Evolutionary conservation across 108 stramenopile genomes (phyloP).

Genomic region (Poteriospumella lacustris): DNA sequence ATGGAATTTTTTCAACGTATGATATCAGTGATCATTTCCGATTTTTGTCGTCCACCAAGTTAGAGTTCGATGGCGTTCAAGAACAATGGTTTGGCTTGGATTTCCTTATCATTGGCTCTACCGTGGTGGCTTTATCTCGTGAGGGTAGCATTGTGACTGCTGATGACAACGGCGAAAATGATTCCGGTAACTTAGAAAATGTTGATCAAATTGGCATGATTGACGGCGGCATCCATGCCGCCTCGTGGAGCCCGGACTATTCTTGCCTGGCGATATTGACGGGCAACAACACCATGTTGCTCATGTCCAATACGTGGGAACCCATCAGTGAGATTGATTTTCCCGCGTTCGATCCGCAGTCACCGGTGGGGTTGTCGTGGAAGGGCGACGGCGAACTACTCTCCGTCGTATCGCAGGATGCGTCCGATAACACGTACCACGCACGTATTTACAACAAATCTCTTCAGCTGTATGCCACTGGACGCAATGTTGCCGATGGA

Average conservation of each 20-base stretch:
- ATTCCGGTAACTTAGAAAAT: not conserved
- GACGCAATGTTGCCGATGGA: slow-evolving; percentile 17
- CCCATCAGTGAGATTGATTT: not conserved
- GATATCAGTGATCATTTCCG: not conserved
- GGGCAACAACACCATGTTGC: not conserved
- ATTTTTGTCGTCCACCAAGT: not conserved
- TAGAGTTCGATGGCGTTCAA: not conserved
- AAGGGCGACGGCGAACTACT: not conserved
- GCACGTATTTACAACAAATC: not conserved
- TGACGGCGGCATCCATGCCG: slow-evolving; percentile 1
- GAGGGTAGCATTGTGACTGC: not conserved
- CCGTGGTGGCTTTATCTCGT: not conserved
- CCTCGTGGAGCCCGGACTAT: slow-evolving; percentile 3
- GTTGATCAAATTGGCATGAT: not conserved
- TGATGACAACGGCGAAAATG: not conserved
- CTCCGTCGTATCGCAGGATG: not conserved
- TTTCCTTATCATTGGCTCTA: not conserved
- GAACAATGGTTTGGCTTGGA: not conserved
- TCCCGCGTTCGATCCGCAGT: not conserved
- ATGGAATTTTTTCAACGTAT: not conserved
- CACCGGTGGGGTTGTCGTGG: slow-evolving; percentile 5
- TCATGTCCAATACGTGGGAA: not conserved
- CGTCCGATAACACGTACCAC: not conserved
- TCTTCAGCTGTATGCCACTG: not conserved
- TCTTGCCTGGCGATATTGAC: not conserved